Base-by-base conservation (phyloP, 1,284 basidiomycete genomes). In the Tilletia setariae region DNA sequence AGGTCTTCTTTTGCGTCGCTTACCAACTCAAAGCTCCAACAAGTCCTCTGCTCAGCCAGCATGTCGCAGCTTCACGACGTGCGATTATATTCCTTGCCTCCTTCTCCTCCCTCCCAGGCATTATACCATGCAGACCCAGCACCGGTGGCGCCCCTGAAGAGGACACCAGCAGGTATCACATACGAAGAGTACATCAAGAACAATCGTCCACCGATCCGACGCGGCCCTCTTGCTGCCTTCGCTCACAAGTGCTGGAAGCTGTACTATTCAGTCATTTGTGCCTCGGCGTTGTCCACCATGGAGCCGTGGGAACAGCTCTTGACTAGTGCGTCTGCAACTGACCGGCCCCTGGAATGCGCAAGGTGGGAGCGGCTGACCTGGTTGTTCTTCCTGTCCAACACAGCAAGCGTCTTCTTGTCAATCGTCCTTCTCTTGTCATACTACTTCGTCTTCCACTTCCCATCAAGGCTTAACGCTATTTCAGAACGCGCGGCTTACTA, bases 251-350 rank as follows among this genome's bases (percentile, higher is more conserved):
- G 19, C 46, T 49, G 46, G 46, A 49, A 69, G 16, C 42, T 68
- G 49, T 71, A 75, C 53, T 71, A 70, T 68, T 69, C 73, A 62
- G 51, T 75, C 30, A 68, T 68, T 42, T 68, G 66, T 19, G 72
- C 72, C 19, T 75, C 70, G 46, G 72, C 70, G 15, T 68, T 75
- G 4, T 69, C 69, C 47, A 73, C 73, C 72, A 65, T 75, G 32
- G 74, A 75, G 68, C 69, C 70, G 1, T 75, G 74, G 74, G 74
- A 75, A 42, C 68, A 73, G 0, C 67, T 71, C 23, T 65, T 75
- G 28, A 72, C 73, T 56, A 74, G 66, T 70, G 13, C 69, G 72
- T 16, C 25, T n/a, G n/a, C 28, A 16, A 1, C 40, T 46, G 11
- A 1, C 40, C 8, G 8, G 21, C 8, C 43, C 23, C 40, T 2